A percentile compares a stretch with the other conserved stretches of the same genome.
Evolutionary conservation across 805 yeast species (phyloP).

Genomic region (Barnettozyma vustinii): DNA sequence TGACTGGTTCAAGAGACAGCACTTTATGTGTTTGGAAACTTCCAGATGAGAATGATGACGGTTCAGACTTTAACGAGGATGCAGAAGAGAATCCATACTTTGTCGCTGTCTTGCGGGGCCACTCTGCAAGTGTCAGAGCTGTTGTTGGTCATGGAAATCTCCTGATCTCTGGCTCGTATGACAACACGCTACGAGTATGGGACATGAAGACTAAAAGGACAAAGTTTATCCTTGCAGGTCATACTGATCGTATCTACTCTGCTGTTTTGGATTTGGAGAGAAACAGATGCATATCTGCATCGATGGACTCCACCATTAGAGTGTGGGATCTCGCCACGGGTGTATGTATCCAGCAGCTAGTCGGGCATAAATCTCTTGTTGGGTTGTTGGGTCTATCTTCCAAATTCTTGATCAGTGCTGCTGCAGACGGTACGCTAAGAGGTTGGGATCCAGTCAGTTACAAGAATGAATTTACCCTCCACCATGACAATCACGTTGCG

Average conservation of each 20-base stretch:
- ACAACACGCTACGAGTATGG: conserved; percentile 89
- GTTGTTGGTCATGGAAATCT: conserved; percentile 82
- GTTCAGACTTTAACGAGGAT: conserved; percentile 30
- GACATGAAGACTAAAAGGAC: conserved; percentile 72
- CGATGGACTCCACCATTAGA: conserved; percentile 82
- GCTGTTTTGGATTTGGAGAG: conserved; percentile 74
- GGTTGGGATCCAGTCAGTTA: conserved; percentile 89
- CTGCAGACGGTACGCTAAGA: conserved; percentile 88
- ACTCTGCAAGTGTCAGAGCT: conserved; percentile 76
- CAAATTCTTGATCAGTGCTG: conserved; percentile 81
- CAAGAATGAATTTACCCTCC: conserved; percentile 56
- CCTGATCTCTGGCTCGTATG: conserved; percentile 87
- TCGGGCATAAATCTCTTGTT: conserved; percentile 86
- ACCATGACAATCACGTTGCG: conserved; percentile 75
- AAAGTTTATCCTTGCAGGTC: conserved; percentile 71
- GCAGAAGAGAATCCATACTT: conserved; percentile 50
- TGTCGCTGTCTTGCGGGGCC: conserved; percentile 66
- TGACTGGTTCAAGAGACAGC: conserved; percentile 87
- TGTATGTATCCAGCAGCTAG: conserved; percentile 57
- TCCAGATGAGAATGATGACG: conserved; percentile 40
- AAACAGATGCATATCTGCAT: conserved; percentile 81
- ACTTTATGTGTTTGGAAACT: conserved; percentile 80
- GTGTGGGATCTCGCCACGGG: conserved; percentile 89
- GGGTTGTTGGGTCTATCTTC: conserved; percentile 79
- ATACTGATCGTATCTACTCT: conserved; percentile 83